These are phyloP conservation scores for Macrophomina tecta DNA, from an alignment of 2,329 filamentous ascomycete genomes.

Conservation along the genomic window DNA sequence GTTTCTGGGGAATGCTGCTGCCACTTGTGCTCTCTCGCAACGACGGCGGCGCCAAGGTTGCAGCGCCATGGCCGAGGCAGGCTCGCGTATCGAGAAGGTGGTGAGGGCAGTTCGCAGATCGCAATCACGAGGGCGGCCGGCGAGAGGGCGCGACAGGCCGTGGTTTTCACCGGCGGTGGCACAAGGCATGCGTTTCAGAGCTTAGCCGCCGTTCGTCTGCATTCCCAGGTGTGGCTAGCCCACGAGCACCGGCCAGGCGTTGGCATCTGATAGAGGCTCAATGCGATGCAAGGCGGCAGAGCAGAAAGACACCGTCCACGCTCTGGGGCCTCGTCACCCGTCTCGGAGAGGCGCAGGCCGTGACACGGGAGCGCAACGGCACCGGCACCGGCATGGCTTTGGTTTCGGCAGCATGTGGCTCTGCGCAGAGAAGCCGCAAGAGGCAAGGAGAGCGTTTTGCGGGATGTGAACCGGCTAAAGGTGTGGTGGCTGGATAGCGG, in stretches of 20 bases:
- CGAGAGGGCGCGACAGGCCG: conserved; percentile 5
- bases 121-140: conserved; percentile 4
- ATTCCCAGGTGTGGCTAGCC: conserved; percentile 15
- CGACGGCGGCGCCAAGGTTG: conserved; percentile 2
- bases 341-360: not conserved
- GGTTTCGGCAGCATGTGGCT: not conserved
- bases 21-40: not conserved
- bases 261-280: no score
- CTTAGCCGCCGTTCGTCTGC: conserved; percentile 19
- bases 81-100: not conserved
- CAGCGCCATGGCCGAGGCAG: not conserved
- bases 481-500: conserved; percentile 1
- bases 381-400: not conserved
- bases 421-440: not conserved
- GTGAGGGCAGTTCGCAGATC: conserved; percentile 6
- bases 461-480: not conserved
- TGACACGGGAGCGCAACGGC: no score
- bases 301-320: no score
- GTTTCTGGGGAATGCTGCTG: conserved; percentile 15
- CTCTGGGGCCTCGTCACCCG: no score
- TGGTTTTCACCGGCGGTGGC: not conserved
- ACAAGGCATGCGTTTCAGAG: conserved; percentile 18
- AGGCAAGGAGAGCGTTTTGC: conserved; percentile 10
- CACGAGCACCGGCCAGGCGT: no score
- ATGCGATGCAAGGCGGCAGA: no score